A percentile compares a stretch with the other conserved stretches of the same genome.
Conservation (phyloP, 495 filamentous ascomycete genomes). For the Aspergillus nidulans region DNA sequence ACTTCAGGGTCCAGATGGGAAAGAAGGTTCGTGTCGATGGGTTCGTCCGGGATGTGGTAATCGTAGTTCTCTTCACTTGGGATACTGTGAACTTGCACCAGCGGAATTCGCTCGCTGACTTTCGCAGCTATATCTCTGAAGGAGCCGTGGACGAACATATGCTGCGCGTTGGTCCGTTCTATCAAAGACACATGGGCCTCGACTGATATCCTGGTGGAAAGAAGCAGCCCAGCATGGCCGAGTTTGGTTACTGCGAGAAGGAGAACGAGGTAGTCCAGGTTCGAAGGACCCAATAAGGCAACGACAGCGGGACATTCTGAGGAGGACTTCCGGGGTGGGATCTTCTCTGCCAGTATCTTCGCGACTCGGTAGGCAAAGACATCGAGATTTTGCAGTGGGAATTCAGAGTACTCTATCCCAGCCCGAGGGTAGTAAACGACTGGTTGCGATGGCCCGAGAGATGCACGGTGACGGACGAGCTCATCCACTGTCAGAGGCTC, state of each 20-base stretch:
- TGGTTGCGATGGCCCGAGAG: conserved; percentile 20
- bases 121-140: conserved; percentile 23
- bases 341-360: conserved; percentile 13
- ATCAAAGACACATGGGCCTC: conserved; percentile 39
- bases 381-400: conserved; percentile 29
- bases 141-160: conserved; percentile 26
- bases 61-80: conserved; percentile 17
- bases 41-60: conserved; percentile 12
- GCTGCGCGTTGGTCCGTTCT: conserved; percentile 30
- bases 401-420: conserved; percentile 29
- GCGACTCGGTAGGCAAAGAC: conserved; percentile 29
- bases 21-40: conserved; percentile 16
- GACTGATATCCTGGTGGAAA: conserved; percentile 38
- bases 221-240: conserved; percentile 39
- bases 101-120: conserved; percentile 17
- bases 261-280: conserved; percentile 39
- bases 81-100: conserved; percentile 15
- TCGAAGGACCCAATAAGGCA: conserved; percentile 33
- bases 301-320: conserved; percentile 32
- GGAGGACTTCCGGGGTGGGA: conserved; percentile 20
- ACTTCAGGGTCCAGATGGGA: conserved; percentile 16
- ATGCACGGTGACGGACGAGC: conserved; percentile 27
- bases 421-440: conserved; percentile 26
- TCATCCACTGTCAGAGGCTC: conserved; percentile 25
- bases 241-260: conserved; percentile 37